Percentiles rank a stretch among this genome's conserved stretches.
These are phyloP conservation scores for Pythium plurisporium DNA, from an alignment of 352 stramenopile genomes.

Conservation along the genomic window DNA sequence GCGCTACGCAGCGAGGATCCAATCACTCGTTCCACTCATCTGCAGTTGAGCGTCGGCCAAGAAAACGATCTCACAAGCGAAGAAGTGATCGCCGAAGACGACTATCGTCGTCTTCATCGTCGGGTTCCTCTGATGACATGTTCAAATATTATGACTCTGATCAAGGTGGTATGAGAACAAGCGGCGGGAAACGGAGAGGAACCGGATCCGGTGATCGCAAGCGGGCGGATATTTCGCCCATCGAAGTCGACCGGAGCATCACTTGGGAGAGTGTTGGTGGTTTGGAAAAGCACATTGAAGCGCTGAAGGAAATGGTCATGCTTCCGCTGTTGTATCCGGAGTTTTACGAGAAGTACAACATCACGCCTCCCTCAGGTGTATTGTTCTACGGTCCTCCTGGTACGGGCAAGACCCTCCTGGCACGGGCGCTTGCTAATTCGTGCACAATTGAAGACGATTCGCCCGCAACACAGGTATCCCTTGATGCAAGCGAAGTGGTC, in stretches of 20 bases:
- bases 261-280: conserved; percentile 86
- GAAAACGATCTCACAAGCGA: conserved; percentile 17
- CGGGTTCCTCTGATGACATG: conserved; percentile 33
- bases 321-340: conserved; percentile 91
- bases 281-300: conserved; percentile 79
- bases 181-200: conserved; percentile 26
- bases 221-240: conserved; percentile 73
- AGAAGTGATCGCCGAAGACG: conserved; percentile 22
- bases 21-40: conserved; percentile 2
- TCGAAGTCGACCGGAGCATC: conserved; percentile 80
- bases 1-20: conserved; percentile 12
- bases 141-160: conserved; percentile 59
- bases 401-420: conserved; percentile 91
- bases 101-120: conserved; percentile 43
- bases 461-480: conserved; percentile 10
- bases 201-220: conserved; percentile 29
- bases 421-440: conserved; percentile 86
- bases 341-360: conserved; percentile 89
- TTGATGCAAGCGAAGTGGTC: conserved; percentile 15
- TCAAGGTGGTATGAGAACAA: conserved; percentile 63
- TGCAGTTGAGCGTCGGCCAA: conserved; percentile 26
- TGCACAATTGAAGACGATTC: conserved; percentile 44
- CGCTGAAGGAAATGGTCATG: conserved; percentile 94
- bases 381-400: conserved; percentile 89
- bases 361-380: conserved; percentile 79